Conservation (phyloP, 768 basidiomycete genomes). For the Lactarius evosmus region DNA sequence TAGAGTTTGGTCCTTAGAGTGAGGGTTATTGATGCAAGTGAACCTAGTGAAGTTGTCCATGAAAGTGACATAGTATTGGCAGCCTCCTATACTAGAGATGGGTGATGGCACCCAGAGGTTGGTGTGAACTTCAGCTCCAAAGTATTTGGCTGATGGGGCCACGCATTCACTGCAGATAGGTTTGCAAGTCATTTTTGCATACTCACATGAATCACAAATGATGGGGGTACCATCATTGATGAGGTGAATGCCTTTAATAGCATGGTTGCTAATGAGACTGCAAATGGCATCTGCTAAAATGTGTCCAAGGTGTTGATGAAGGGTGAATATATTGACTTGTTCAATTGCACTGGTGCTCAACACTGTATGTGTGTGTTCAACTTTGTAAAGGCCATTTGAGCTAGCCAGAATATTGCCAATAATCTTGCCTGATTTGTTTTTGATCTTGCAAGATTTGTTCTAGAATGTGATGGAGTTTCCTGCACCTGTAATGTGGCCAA, state of each 20-base stretch:
- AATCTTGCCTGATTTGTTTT: neutral
- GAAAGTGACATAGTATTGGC: neutral
- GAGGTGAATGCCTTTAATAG: neutral
- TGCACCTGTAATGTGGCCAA: constrained; percentile 13
- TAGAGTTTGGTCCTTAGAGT: too few species aligned
- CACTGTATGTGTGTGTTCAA: too few species aligned
- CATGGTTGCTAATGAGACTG: constrained; percentile 23
- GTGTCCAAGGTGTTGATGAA: too few species aligned
- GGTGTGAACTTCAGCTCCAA: constrained; percentile 1
- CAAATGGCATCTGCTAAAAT: constrained; percentile 30
- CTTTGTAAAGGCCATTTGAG: neutral
- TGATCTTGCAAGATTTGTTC: neutral
- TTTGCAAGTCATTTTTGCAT: neutral
- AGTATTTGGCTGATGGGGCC: neutral
- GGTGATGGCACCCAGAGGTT: constrained; percentile 8
- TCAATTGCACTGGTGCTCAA: too few species aligned
- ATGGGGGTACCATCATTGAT: constrained; percentile 8
- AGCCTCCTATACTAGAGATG: neutral
- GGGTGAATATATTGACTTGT: too few species aligned
- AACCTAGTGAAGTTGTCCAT: constrained; percentile 19
- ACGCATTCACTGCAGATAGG: neutral
- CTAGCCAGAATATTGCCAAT: neutral
- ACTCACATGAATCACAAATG: constrained; percentile 37
- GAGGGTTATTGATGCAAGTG: neutral
- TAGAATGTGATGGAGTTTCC: neutral